phyloP scores from a whole-genome alignment of 164 flowering plant genomes.

The Umbellularia californica region DNA sequence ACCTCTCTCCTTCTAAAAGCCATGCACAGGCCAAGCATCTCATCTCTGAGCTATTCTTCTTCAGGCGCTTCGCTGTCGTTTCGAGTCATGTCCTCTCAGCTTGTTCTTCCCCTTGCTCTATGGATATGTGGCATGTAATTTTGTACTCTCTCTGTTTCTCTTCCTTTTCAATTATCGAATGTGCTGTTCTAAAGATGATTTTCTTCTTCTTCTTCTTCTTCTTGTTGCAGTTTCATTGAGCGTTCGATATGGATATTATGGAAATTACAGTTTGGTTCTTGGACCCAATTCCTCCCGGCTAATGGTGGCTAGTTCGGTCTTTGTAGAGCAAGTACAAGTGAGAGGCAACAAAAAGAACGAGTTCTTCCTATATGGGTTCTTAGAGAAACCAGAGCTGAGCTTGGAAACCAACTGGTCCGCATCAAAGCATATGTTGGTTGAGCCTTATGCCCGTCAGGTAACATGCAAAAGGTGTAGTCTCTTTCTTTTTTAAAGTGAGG shows the following conservation, averaged over 20 bases:
- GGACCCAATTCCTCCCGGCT: constrained; percentile 63
- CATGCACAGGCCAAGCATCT: neutral
- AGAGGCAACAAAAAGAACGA: constrained; percentile 37
- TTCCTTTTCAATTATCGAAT: neutral
- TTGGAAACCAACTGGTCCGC: constrained; percentile 41
- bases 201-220: neutral
- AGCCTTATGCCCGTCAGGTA: constrained; percentile 46
- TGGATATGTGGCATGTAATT: constrained; percentile 74
- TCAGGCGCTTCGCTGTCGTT: neutral
- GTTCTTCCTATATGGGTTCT: constrained; percentile 41
- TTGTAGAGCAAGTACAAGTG: constrained; percentile 46
- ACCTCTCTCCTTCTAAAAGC: neutral
- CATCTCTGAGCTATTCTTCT: neutral
- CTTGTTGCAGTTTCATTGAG: constrained; percentile 48
- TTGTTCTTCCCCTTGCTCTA: constrained; percentile 36
- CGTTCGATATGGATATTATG: constrained; percentile 44
- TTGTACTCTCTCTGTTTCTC: constrained; percentile 2
- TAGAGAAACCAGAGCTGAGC: constrained; percentile 47
- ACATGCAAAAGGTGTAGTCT: too few relatives aligned
- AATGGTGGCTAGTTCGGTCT: constrained; percentile 46
- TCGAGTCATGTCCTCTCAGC: constrained; percentile 25
- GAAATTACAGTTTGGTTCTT: constrained; percentile 37
- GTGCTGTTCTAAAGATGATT: neutral
- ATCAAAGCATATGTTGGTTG: constrained; percentile 33
- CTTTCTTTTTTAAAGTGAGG: neutral